Evolutionary conservation across 345 rosid species (phyloP).

Genomic region (Raphanus raphanistrum): DNA sequence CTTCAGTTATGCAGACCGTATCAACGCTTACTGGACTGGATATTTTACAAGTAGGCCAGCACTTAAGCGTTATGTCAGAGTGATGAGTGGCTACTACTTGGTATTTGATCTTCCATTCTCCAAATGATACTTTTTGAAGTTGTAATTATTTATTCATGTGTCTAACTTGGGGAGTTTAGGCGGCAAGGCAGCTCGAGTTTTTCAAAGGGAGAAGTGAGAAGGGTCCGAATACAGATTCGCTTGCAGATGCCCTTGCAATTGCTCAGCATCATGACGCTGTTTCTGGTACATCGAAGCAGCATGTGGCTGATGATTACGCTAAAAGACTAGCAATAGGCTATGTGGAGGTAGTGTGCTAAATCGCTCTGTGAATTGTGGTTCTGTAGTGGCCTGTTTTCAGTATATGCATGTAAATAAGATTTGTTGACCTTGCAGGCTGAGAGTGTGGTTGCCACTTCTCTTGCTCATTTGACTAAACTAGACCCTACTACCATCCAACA

Average conservation of each 20-base stretch:
- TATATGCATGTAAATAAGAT: constrained; percentile 1
- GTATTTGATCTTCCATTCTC: constrained; percentile 42
- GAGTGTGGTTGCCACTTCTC: constrained; percentile 73
- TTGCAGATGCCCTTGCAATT: constrained; percentile 92
- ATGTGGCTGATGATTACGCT: constrained; percentile 92
- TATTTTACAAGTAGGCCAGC: constrained; percentile 94
- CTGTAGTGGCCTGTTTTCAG: neutral
- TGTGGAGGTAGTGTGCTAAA: constrained; percentile 52
- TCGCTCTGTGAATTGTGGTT: constrained; percentile 6
- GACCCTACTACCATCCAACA: constrained; percentile 61
- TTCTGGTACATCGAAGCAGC: constrained; percentile 88
- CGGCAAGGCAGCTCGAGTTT: constrained; percentile 91
- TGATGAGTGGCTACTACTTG: constrained; percentile 91
- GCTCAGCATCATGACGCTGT: constrained; percentile 99
- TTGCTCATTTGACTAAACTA: constrained; percentile 65
- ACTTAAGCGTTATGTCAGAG: constrained; percentile 82
- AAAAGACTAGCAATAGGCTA: constrained; percentile 87
- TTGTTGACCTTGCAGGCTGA: constrained; percentile 62
- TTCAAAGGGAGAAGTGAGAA: constrained; percentile 65
- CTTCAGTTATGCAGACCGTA: constrained; percentile 91
- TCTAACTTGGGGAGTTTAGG: constrained; percentile 51
- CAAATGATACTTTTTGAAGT: neutral
- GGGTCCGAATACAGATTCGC: constrained; percentile 70
- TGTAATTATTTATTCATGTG: constrained; percentile 13
- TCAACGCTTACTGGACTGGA: constrained; percentile 96